phyloP scores from a whole-genome alignment of 2,329 filamentous ascomycete genomes.

The Hymenotorrendiella dingleyae region DNA sequence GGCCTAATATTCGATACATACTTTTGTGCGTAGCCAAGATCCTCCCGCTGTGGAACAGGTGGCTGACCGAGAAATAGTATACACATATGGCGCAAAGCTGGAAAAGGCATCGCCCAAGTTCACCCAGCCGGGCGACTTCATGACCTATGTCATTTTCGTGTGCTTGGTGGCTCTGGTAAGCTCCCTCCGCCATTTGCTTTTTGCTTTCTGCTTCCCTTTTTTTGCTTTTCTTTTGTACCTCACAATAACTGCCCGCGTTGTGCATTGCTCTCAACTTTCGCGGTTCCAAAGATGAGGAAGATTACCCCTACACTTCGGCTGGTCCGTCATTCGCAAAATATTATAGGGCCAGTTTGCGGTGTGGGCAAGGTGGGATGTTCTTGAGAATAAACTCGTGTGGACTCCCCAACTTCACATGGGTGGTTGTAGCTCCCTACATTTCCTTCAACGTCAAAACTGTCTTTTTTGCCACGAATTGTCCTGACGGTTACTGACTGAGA shows the following conservation, averaged over 20 bases:
- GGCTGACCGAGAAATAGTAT: conserved; percentile 42
- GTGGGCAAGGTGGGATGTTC: conserved; percentile 50
- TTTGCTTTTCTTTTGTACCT: conserved; percentile 38
- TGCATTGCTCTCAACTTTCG: conserved; percentile 41
- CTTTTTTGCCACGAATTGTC: neutral
- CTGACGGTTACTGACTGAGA: conserved; percentile 14
- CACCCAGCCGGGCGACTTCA: conserved; percentile 57
- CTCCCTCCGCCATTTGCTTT: conserved; percentile 21
- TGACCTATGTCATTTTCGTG: conserved; percentile 60
- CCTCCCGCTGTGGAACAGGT: neutral
- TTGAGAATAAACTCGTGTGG: conserved; percentile 44
- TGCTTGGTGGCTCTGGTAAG: conserved; percentile 59
- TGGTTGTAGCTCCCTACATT: conserved; percentile 35
- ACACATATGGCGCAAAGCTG: conserved; percentile 58
- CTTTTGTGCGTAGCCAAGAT: conserved; percentile 44
- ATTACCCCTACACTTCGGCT: conserved; percentile 49
- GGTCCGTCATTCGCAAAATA: conserved; percentile 47
- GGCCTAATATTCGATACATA: conserved; percentile 62
- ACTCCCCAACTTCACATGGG: conserved; percentile 31
- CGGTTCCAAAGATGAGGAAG: conserved; percentile 56
- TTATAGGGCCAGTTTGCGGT: conserved; percentile 44
- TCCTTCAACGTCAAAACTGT: conserved; percentile 5
- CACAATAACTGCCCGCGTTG: conserved; percentile 57
- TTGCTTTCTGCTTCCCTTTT: conserved; percentile 16
- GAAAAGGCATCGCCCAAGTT: conserved; percentile 58